Base-by-base conservation (phyloP, 805 yeast species). In the Candida argentea region DNA sequence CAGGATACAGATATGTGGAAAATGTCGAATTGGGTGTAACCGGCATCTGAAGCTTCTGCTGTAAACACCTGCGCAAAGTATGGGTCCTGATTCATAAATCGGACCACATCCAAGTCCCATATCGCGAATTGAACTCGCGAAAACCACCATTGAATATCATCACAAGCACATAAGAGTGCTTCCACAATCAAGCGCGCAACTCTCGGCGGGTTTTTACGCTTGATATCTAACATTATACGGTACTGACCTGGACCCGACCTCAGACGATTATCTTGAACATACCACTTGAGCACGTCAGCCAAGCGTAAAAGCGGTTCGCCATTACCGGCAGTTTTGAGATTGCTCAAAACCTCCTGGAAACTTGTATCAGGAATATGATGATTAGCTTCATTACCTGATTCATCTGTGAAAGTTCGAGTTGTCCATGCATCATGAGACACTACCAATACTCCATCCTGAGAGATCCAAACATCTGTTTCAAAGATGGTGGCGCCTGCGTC, bases 391-490 rank as follows among this genome's bases (percentile, higher is more conserved):
- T 50, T 36, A 5, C 65, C 66, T 25, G 56, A 40, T 5, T 38
- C 41, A 32, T 51, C 54, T 19, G 50, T 50, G 34, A 58, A 61
- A 10, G 55, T 44, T 11, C 68, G 39, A 20, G 56, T 54, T 19
- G 68, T 61, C 31, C 36, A 48, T 6, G 39, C 47, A 35, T 61
- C 68, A 37, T 61, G 68, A 3, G 61, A 55, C 3, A 61, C 52
- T 10, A 61, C 57, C 31, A 60, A 35, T 14, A 54, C 57, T 9
- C 50, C 40, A 39, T 61, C 68, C 15, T 39, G 36, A 14, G 63
- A 46, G 21, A 57, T 36, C 60, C 65, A 58, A 25, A 59, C 43
- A 37, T 61, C 68, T n/a, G 68, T 61, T 31, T 61, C 68, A 24
- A 61, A 44, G 5, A 43, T 38, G 14, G 55, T 48, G 20, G 65